Conservation (phyloP, 169 alveolate genomes). For the Plasmodium billcollinsi region DNA sequence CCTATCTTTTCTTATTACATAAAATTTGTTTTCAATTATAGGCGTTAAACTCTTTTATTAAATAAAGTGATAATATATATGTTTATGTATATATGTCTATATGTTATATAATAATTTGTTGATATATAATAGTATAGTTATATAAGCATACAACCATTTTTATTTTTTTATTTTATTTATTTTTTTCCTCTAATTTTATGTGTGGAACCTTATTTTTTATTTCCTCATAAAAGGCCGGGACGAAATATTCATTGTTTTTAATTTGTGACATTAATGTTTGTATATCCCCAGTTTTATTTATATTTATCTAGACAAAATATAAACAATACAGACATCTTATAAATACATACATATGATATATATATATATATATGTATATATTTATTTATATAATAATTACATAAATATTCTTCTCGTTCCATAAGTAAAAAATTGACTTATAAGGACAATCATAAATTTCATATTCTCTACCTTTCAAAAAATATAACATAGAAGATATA, state of each 20-base stretch:
- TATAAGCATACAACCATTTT: not conserved
- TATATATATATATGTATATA: not conserved
- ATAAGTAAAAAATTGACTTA: slow-evolving; percentile 51
- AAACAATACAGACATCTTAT: not conserved
- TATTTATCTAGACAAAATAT: slow-evolving; percentile 34
- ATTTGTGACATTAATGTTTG: slow-evolving; percentile 38
- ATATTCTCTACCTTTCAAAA: slow-evolving; percentile 58
- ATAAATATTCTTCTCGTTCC: slow-evolving; percentile 75
- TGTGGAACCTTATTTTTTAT: slow-evolving; percentile 33
- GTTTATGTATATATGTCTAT: not conserved
- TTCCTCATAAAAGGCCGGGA: slow-evolving; percentile 66
- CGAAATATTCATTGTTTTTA: slow-evolving; percentile 41
- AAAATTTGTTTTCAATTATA: slow-evolving; percentile 32
- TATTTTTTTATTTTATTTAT: not conserved
- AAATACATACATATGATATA: no score
- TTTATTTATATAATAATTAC: slow-evolving; percentile 16
- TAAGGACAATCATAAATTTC: slow-evolving; percentile 50
- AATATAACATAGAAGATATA: not conserved
- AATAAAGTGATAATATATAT: slow-evolving; percentile 1
- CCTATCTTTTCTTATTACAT: slow-evolving; percentile 52
- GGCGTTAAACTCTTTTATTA: slow-evolving; percentile 37
- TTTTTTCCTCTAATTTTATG: not conserved
- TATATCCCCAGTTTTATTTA: slow-evolving; percentile 28
- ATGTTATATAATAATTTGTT: not conserved
- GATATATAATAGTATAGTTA: no score